Base-by-base conservation (phyloP, 495 filamentous ascomycete genomes). In the Hypoxylon subgilvum region DNA sequence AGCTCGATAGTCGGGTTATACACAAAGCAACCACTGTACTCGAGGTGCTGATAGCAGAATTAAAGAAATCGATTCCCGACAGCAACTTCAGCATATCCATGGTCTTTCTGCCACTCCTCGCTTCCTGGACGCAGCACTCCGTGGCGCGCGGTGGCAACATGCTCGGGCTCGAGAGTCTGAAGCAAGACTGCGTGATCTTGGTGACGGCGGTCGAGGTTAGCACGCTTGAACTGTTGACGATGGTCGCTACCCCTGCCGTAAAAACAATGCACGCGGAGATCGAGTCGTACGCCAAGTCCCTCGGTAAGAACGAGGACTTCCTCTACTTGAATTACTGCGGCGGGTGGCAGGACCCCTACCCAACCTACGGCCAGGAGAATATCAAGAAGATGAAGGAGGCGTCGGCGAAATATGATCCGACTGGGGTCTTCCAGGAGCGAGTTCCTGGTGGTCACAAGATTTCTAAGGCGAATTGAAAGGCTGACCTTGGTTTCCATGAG, bases 111-210 rank as follows among this genome's bases (percentile, higher is more conserved):
- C 79, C 73, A 4, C 69, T 84, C 22, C 74, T 74, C 3, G 66
- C 48, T 21, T 60, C 69, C 7, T 75, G 74, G 32, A 70, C 73
- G 7, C 61, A 72, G 7, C 69, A 76, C 22, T 78, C 77, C 60
- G 58, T 62, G 7, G 73, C 71, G 18, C 70, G 67, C 17, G 82
- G 82, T 3, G 82, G 80, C 1, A 86, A 86, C 52, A 72, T 81
- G 8, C 68, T 86, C 6, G 83, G 83, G 0, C 61, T 85, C 0
- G 69, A 76, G 4, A 52, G 61, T 0, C 62, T 73, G 0, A 53
- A 72, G 10, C 74, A 72, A 0, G 60, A 74, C 51, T 63, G 63
- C 16, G 27, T 68, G 8, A 31, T 72, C 10, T 55, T 60, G 14
- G 35, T 66, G 0, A 32, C 52, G 14, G 50, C 46, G 0, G 27